Evolutionary conservation across 1,284 basidiomycete genomes (phyloP).

Genomic region (Cystobasidium pallidum): DNA sequence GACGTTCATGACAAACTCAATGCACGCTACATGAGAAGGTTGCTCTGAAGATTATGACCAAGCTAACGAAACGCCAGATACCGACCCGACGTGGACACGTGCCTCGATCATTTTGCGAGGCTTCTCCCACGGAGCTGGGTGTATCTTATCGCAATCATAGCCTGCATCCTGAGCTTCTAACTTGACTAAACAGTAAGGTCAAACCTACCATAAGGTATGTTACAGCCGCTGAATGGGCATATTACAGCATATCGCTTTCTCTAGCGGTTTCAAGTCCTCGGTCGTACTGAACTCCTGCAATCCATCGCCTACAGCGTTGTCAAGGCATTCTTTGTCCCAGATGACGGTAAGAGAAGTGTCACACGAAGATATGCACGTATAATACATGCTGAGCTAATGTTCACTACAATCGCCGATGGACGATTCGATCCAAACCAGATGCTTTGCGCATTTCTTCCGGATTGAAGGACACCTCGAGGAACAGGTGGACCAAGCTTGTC

Average conservation of each 20-base stretch:
- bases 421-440: constrained; percentile 47
- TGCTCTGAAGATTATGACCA: too few relatives aligned
- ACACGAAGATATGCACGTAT: background rate
- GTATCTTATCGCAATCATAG: too few relatives aligned
- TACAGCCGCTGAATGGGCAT: background rate
- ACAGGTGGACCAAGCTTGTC: constrained; percentile 64
- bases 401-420: background rate
- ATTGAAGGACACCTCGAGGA: constrained; percentile 60
- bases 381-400: too few relatives aligned
- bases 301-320: constrained; percentile 27
- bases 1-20: too few relatives aligned
- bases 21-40: too few relatives aligned
- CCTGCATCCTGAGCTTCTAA: too few relatives aligned
- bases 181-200: too few relatives aligned
- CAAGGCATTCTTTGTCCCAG: constrained; percentile 25
- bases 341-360: constrained; percentile 26
- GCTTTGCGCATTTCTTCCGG: constrained; percentile 61
- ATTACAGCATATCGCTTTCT: background rate
- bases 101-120: too few relatives aligned
- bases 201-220: too few relatives aligned
- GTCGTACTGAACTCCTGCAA: background rate
- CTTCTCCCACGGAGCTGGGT: too few relatives aligned
- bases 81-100: too few relatives aligned
- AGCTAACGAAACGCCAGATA: too few relatives aligned
- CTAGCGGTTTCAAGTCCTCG: background rate